Evolutionary conservation across 225 moss, liverwort and hornwort species (phyloP).

Genomic region (Lunularia cruciata): DNA sequence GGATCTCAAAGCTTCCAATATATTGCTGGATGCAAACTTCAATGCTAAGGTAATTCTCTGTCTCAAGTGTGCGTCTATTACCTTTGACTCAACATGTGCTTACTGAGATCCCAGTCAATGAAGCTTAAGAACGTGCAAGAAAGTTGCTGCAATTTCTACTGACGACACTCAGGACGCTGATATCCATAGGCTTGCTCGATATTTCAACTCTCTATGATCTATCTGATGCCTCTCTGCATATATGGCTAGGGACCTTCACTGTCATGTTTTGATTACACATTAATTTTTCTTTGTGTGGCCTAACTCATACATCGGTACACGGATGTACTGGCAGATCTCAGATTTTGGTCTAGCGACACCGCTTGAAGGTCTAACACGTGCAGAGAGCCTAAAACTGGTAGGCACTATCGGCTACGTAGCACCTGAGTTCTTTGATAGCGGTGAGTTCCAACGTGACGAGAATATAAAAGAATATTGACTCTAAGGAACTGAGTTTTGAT

Average conservation of each 20-base stretch:
- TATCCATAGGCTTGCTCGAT: no score
- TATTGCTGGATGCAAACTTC: conserved; percentile 57
- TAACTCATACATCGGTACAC: no score
- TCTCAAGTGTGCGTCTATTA: not conserved
- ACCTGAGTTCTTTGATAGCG: conserved; percentile 69
- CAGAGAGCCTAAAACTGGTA: conserved; percentile 50
- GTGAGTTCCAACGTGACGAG: conserved; percentile 28
- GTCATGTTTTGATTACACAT: no score
- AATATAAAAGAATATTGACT: not conserved
- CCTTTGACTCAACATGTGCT: not conserved
- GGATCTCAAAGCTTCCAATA: conserved; percentile 72
- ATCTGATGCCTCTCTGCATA: no score
- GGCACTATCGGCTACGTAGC: conserved; percentile 82
- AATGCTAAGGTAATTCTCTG: conserved; percentile 79
- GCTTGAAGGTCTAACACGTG: conserved; percentile 36
- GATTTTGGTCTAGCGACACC: conserved; percentile 70
- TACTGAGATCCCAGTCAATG: no score
- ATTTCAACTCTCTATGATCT: no score
- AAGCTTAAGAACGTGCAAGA: no score
- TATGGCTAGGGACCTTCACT: no score
- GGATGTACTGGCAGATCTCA: conserved; percentile 49
- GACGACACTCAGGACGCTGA: no score
- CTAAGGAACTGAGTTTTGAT: not conserved
- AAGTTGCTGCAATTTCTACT: no score
- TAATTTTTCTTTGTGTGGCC: no score